These are phyloP conservation scores for Conidiobolus incongruus DNA, from an alignment of 371 early-diverging fungal genomes.

Conservation along the genomic window DNA sequence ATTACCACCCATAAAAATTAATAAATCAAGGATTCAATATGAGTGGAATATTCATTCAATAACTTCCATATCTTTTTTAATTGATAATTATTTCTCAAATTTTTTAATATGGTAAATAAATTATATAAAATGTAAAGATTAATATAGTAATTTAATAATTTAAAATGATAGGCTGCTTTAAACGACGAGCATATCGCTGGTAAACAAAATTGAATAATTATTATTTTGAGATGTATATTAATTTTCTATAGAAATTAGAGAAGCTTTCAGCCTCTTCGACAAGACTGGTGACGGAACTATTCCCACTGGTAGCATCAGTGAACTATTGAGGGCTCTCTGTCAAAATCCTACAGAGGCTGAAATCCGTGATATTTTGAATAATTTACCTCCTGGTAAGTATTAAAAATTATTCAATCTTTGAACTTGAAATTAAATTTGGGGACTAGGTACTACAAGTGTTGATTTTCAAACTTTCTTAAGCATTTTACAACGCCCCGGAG, in stretches of 20 bases:
- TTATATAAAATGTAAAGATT: too few species aligned
- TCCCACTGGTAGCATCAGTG: conserved; percentile 39
- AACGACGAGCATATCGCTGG: conserved; percentile 4
- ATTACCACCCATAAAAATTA: too few species aligned
- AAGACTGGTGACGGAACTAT: conserved; percentile 83
- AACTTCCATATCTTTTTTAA: too few species aligned
- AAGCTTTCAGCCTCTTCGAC: conserved; percentile 71
- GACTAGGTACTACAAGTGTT: conserved; percentile 9
- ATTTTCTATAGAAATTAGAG: conserved; percentile 48
- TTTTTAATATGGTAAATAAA: too few species aligned
- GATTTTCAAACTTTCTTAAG: conserved; percentile 46
- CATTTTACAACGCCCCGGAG: conserved; percentile 48
- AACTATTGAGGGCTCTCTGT: conserved; percentile 55
- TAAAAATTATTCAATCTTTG: background rate
- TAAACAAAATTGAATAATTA: background rate
- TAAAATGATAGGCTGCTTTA: conserved; percentile 3
- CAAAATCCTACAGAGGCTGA: conserved; percentile 74
- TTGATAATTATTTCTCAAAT: too few species aligned
- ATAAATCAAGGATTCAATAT: too few species aligned
- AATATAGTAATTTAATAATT: too few species aligned
- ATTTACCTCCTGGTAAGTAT: background rate
- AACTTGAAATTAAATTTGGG: background rate
- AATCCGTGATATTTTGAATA: conserved; percentile 24
- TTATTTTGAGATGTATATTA: background rate
- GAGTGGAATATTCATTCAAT: too few species aligned